Evolutionary conservation across 2,329 filamentous ascomycete species (phyloP), one percentile per base, ranked within the genome.

Genomic region (Talaromyces marneffei): DNA sequence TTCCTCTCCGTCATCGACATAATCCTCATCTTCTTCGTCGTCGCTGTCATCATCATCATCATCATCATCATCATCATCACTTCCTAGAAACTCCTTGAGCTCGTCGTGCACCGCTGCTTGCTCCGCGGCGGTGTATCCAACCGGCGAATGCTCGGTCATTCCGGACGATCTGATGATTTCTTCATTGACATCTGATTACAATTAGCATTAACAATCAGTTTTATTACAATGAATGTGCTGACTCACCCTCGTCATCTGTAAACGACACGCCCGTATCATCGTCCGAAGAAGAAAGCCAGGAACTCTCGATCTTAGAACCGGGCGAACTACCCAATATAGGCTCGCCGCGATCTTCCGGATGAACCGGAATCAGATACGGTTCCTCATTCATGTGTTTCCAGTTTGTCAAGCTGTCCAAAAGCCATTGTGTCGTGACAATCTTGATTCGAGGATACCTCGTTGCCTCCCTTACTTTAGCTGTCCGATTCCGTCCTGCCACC

Each of bases 391-490:
- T 79, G 61, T 85, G 87, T 65, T 84, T 81, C 94, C 94, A 99
- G 72, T 89, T 88, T 27, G 86, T 88, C 65, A 97, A 85, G 60
- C 88, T 95, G 66, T 92, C 89, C 33, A 87, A 83, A 31, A 99
- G 85, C 94, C 94, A 99, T 68, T 91, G 86, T 58, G 92, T 89
- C 67, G 88, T 92, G 53, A 99, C 94, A 62, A 99, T 96, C 72
- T 92, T 92, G 74, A 97, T 90, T 16, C 86, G 85, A 0, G 88
- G 81, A 60, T 91, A 89, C 65, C 87, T 86, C 14, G 90, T 87
- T 0, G 94, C 94, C 74, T 92, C 88, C 53, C 90, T 88, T 46
- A 97, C 91, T 76, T 99, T 99, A 58, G 91, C 88, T 0, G 94
- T 97, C 23, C 92, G 87, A 33, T 89, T 89, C 25, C 80, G 76